phyloP scores from a whole-genome alignment of 2,329 filamentous ascomycete species.

The Alternaria metachromatica region DNA sequence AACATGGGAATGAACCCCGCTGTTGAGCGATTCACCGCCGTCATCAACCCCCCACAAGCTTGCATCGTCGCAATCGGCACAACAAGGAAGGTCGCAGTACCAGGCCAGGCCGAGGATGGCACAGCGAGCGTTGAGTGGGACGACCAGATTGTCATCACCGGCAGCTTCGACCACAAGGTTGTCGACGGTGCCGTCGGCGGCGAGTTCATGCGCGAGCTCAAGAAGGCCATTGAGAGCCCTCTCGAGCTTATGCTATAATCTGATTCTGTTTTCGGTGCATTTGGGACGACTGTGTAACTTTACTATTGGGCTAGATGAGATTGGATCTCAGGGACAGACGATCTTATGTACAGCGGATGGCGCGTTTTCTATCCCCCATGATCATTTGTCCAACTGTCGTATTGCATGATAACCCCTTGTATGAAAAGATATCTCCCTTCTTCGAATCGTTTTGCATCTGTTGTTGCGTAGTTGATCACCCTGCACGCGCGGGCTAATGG shows the following conservation, averaged over 20 bases:
- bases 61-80: slow-evolving; percentile 94
- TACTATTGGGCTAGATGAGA: slow-evolving; percentile 24
- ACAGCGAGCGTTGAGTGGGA: slow-evolving; percentile 81
- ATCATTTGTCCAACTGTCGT: slow-evolving; percentile 12
- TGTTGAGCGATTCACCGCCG: slow-evolving; percentile 94
- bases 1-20: slow-evolving; percentile 99
- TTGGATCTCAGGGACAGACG: slow-evolving; percentile 17
- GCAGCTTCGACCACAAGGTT: slow-evolving; percentile 98
- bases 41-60: slow-evolving; percentile 98
- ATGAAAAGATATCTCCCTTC: slow-evolving; percentile 21
- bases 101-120: slow-evolving; percentile 82
- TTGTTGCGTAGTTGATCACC: not conserved
- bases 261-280: slow-evolving; percentile 17
- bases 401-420: slow-evolving; percentile 19
- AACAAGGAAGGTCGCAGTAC: slow-evolving; percentile 92
- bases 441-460: not conserved
- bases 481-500: not conserved
- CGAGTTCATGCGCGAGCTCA: slow-evolving; percentile 96
- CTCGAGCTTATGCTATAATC: slow-evolving; percentile 86
- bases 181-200: slow-evolving; percentile 95
- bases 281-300: slow-evolving; percentile 29
- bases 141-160: slow-evolving; percentile 94
- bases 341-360: slow-evolving; percentile 43
- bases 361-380: slow-evolving; percentile 24
- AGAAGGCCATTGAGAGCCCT: slow-evolving; percentile 97